Conservation (phyloP, 208 protist species). For the Sergeia podlipaevii region DNA sequence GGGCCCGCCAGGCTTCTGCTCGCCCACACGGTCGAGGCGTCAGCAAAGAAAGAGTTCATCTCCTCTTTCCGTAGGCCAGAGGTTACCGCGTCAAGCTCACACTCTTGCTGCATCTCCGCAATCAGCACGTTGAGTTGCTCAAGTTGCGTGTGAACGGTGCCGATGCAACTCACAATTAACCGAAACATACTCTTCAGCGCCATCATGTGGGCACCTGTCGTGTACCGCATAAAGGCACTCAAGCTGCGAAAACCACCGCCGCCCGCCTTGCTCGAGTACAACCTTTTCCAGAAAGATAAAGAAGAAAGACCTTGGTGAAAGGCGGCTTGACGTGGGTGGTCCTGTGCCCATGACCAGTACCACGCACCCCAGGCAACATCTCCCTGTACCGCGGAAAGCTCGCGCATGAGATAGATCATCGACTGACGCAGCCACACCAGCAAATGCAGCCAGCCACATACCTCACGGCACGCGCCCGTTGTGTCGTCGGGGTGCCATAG, state of each 20-base stretch:
- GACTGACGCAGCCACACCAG: conserved; percentile 48
- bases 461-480: conserved; percentile 8
- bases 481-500: not conserved
- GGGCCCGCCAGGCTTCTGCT: too few relatives aligned
- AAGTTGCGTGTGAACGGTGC: conserved; percentile 35
- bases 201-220: conserved; percentile 37
- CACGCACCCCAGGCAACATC: conserved; percentile 49
- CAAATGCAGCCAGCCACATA: conserved; percentile 56
- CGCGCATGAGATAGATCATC: conserved; percentile 41
- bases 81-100: too few relatives aligned
- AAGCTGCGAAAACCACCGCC: conserved; percentile 9
- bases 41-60: too few relatives aligned
- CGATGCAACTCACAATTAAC: conserved; percentile 51
- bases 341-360: conserved; percentile 74
- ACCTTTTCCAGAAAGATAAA: conserved; percentile 28
- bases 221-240: conserved; percentile 18
- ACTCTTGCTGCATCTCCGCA: conserved; percentile 19
- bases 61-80: too few relatives aligned
- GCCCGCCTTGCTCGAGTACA: too few relatives aligned
- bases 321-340: conserved; percentile 30
- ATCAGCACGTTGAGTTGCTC: conserved; percentile 43
- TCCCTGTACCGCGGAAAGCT: conserved; percentile 50
- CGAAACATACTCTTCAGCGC: conserved; percentile 41
- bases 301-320: conserved; percentile 41
- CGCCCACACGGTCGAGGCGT: too few relatives aligned